Conservation (phyloP, 306 rosid genomes). For the Begonia fuchsioides region DNA sequence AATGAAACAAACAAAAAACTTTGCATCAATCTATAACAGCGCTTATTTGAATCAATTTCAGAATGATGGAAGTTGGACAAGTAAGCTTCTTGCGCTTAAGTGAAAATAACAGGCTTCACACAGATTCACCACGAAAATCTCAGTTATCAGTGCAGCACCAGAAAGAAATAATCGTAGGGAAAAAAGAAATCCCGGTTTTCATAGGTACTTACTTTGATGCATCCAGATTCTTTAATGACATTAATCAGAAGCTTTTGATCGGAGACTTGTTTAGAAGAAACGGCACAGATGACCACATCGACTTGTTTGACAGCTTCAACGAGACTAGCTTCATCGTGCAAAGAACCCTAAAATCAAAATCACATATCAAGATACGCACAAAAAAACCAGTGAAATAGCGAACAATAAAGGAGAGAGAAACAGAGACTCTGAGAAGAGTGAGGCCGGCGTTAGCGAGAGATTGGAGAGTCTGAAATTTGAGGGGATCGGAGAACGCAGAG, state of each 20-base stretch:
- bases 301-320: slow-evolving; percentile 48
- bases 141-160: background rate
- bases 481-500: slow-evolving; percentile 39
- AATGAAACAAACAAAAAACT: no score
- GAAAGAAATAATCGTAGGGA: background rate
- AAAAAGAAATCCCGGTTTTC: background rate
- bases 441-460: slow-evolving; percentile 44
- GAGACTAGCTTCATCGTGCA: slow-evolving; percentile 54
- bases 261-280: slow-evolving; percentile 29
- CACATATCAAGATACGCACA: no score
- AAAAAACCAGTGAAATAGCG: no score
- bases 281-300: slow-evolving; percentile 69
- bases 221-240: slow-evolving; percentile 43
- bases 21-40: no score
- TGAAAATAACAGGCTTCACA: background rate
- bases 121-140: background rate
- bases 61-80: no score
- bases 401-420: background rate
- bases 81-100: no score
- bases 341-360: slow-evolving; percentile 19
- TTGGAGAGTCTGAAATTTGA: slow-evolving; percentile 31
- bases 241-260: slow-evolving; percentile 52
- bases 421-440: slow-evolving; percentile 36
- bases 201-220: slow-evolving; percentile 33
- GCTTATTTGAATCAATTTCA: no score